Evolutionary conservation across 139 green algal species (phyloP), one percentile per base, ranked within the genome.

Genomic region (Chlorella sp.): DNA sequence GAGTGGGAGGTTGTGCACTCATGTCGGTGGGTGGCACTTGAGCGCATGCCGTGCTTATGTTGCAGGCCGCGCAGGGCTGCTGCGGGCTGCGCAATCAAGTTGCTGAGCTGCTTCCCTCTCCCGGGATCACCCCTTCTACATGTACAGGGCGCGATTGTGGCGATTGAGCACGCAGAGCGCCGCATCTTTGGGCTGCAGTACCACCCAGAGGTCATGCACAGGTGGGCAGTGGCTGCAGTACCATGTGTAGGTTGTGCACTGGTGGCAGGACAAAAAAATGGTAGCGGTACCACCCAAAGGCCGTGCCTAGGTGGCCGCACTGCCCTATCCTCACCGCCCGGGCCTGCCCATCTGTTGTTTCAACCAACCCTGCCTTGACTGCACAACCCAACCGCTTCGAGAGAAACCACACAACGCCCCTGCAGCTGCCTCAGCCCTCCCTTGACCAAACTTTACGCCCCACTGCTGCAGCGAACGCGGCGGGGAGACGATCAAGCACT

Each of bases 111-210:
- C 64, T 71, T 30, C 64, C 21, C 37, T 80, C 15, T 11, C 30
- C 26, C 37, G n/a, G 24, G 32, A 3, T 21, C n/a, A 11, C 73
- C 73, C 12, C 36, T 34, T 26, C 57, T 39, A 19, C 11, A 40
- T 57, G 40, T 21, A 39, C 94, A 98, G 93, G 98, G 97, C 66
- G 94, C 96, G 7, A 96, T 99, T 48, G 98, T 99, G 34, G 98
- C 94, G 0, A 98, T 99, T 76, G 98, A 99, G 93, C 92, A 97
- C 92, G 75, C 94, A 0, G 66, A 88, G 32, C 83, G 89, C n/a
- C 89, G 92, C 60, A 94, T 99, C 57, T 99, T 97, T 88, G 98
- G 98, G 34, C 95, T 99, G 90, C 96, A 98, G 91, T 99, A 99
- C 93, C 98, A 99, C 89, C 98, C 98, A 1, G 98, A 99, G 95